Evolutionary conservation across 345 rosid species (phyloP).

Genomic region (Citrus hindsii): DNA sequence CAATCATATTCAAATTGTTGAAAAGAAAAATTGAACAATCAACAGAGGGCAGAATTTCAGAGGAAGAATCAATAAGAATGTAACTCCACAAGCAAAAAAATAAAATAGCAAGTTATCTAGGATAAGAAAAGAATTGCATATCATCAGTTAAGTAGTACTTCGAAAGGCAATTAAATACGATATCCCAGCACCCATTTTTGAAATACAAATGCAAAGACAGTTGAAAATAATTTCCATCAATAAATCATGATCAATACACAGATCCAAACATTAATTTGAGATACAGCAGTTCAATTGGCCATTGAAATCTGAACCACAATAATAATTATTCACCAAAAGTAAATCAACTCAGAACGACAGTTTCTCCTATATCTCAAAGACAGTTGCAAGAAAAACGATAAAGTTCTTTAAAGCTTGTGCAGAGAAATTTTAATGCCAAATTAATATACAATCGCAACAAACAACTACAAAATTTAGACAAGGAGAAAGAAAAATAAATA

Average conservation of each 20-base stretch:
- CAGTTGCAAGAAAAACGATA: neutral
- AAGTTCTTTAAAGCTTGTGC: neutral
- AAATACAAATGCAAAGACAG: neutral
- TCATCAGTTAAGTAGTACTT: neutral
- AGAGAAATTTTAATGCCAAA: neutral
- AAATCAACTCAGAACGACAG: constrained; percentile 1
- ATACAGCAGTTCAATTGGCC: neutral
- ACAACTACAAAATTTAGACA: neutral
- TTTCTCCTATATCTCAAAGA: neutral
- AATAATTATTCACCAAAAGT: neutral
- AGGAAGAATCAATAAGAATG: neutral
- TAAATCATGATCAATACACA: neutral
- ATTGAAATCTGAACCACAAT: neutral
- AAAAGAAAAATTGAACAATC: neutral
- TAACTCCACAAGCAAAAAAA: neutral
- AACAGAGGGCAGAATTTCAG: neutral
- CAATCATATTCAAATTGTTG: neutral
- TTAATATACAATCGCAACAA: neutral
- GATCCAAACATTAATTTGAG: neutral
- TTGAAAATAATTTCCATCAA: neutral
- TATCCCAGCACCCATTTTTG: neutral
- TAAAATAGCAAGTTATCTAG: neutral
- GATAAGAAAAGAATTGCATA: neutral
- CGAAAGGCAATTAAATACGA: neutral
- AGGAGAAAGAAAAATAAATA: neutral